Evolutionary conservation across 2,329 filamentous ascomycete species (phyloP), one percentile per base, ranked within the genome.

Genomic region (Fusarium oxysporum): DNA sequence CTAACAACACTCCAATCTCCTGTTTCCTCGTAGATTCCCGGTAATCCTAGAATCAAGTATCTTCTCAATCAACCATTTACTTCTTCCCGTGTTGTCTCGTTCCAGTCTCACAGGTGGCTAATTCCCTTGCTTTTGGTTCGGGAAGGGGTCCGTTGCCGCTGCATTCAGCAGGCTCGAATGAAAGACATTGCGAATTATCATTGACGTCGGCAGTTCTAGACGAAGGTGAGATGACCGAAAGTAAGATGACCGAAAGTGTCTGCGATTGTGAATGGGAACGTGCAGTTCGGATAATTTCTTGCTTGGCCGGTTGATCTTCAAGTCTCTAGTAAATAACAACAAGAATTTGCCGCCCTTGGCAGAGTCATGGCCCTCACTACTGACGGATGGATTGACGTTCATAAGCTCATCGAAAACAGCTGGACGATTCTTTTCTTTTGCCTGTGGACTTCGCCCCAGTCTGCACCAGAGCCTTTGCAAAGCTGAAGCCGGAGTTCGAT

Each of bases 41-140:
- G 28, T 9, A 12, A 3, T n/a, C 2, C 13, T 10, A 2, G 6
- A 21, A 2, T 16, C 2, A 10, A 8, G 2, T 28, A 6, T 3
- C 19, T 8, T 21, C 4, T 28, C 25, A 1, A 28, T 45, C 6
- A 5, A 16, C 8, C 14, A 47, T 14, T 8, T 11, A 1, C 2
- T 21, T 30, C 5, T 3, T 19, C 0, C 12, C 0, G 0, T 4
- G 0, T 8, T 14, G 30, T n/a, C 13, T 30, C 1, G 4, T n/a
- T 16, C 19, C 16, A 8, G 8, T 30, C 0, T 9, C 11, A 0
- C 21, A 11, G 0, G 3, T 47, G 21, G 25, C 13, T n/a, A 5
- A 16, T 16, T 5, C 3, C 28, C 7, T 30, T 30, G 9, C 28
- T 30, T 8, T 30, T 30, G 28, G 7, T 30, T 10, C 28, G 7